Evolutionary conservation across 169 alveolate species (phyloP).

Genomic region (Babesia sp.): DNA sequence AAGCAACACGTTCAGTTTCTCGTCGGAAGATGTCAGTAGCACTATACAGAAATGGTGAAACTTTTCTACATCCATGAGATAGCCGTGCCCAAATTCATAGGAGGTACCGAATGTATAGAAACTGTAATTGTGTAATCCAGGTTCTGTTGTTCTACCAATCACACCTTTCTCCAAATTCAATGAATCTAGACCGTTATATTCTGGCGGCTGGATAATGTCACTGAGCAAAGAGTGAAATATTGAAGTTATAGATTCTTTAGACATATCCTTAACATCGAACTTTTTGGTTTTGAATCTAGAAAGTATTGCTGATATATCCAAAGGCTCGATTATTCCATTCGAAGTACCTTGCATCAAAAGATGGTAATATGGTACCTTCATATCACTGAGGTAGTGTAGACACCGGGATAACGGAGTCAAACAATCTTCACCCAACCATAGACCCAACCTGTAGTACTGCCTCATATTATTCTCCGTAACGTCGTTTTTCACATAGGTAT

Average conservation of each 20-base stretch:
- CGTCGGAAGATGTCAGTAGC: slow-evolving; percentile 28
- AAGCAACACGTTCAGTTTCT: slow-evolving; percentile 4
- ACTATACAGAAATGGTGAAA: slow-evolving; percentile 22
- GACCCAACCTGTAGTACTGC: slow-evolving; percentile 28
- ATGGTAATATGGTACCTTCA: slow-evolving; percentile 6
- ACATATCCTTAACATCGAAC: background rate
- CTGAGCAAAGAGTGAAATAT: background rate
- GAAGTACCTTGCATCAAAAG: slow-evolving; percentile 16
- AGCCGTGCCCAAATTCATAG: slow-evolving; percentile 18
- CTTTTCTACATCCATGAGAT: slow-evolving; percentile 38
- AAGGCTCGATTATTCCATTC: background rate
- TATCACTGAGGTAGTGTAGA: slow-evolving; percentile 22
- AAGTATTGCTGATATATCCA: too few relatives aligned
- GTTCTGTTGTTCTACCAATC: background rate
- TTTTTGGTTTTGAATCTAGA: background rate
- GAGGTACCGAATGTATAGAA: slow-evolving; percentile 35
- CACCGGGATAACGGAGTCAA: slow-evolving; percentile 10
- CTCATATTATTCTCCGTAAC: slow-evolving; percentile 18
- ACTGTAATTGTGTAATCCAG: background rate
- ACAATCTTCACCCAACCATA: slow-evolving; percentile 49
- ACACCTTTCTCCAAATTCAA: background rate
- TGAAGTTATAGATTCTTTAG: background rate
- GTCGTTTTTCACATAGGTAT: slow-evolving; percentile 27
- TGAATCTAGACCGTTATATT: slow-evolving; percentile 1
- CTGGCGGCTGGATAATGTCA: slow-evolving; percentile 23